phyloP scores from a whole-genome alignment of 441 rosid genomes.

The Eugenia klotzschiana region DNA sequence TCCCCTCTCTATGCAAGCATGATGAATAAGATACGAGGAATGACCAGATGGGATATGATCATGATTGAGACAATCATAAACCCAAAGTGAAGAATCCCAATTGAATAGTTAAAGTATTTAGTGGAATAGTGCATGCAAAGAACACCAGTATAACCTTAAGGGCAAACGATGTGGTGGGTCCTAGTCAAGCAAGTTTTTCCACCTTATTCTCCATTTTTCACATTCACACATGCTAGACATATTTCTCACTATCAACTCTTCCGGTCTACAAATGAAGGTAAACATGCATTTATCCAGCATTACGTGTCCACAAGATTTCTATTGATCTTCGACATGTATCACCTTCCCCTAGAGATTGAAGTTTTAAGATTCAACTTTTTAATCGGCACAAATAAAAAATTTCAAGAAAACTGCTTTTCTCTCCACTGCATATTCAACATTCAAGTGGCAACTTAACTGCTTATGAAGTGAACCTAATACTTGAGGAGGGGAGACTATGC shows the following conservation, averaged over 20 bases:
- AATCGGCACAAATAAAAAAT: not conserved
- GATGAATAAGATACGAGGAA: not conserved
- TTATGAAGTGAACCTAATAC: not conserved
- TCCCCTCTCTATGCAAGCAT: not conserved
- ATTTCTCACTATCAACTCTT: not conserved
- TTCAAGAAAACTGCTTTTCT: not conserved
- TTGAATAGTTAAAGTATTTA: not conserved
- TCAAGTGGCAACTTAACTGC: not conserved
- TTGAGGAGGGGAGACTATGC: not conserved
- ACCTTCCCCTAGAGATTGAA: not conserved
- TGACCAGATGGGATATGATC: too few species aligned
- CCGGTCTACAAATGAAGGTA: not conserved
- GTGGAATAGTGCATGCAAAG: not conserved
- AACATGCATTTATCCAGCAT: not conserved
- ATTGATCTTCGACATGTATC: not conserved
- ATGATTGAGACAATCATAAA: not conserved
- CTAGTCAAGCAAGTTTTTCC: not conserved
- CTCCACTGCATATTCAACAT: not conserved
- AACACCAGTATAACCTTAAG: not conserved
- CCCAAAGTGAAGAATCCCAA: not conserved
- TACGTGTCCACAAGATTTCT: not conserved
- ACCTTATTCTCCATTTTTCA: not conserved
- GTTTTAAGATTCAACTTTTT: not conserved
- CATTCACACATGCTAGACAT: not conserved
- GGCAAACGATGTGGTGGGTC: not conserved